A percentile compares a stretch with the other conserved stretches of the same genome.
These are phyloP conservation scores for Kuraishia capsulata DNA, from an alignment of 805 yeast genomes.

Conservation along the genomic window DNA sequence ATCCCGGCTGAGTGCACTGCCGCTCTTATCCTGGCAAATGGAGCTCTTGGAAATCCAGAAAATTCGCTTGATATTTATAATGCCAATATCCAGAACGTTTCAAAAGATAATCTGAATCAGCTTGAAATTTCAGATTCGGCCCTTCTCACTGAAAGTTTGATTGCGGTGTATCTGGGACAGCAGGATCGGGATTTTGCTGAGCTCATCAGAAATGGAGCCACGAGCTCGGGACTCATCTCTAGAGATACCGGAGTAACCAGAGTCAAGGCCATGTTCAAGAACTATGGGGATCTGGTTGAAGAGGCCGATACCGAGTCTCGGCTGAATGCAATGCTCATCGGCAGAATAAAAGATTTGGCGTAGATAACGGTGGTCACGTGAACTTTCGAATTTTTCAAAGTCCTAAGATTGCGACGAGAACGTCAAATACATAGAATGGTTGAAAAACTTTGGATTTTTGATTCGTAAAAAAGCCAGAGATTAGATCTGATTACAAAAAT, in stretches of 20 bases:
- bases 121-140: constrained; percentile 4
- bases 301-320: too few species aligned
- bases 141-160: constrained; percentile 14
- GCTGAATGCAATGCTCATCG: too few species aligned
- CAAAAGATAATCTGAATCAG: constrained; percentile 6
- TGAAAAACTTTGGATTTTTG: too few species aligned
- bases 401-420: too few species aligned
- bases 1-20: constrained; percentile 16
- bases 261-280: constrained; percentile 16
- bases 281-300: constrained; percentile 19
- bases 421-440: too few species aligned
- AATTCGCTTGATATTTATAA: constrained; percentile 22
- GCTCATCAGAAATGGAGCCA: constrained; percentile 18
- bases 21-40: constrained; percentile 14
- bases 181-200: constrained; percentile 22
- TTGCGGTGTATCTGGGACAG: constrained; percentile 13
- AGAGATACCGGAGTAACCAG: constrained; percentile 10
- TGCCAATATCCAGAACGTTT: constrained; percentile 11
- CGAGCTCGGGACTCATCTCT: constrained; percentile 15
- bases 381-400: not conserved
- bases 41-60: constrained; percentile 20
- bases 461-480: too few species aligned
- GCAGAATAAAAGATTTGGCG: too few species aligned
- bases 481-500: too few species aligned
- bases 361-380: constrained; percentile 2